phyloP scores from a whole-genome alignment of 192 early-diverging fungal species.

The Coemansia sp. region DNA sequence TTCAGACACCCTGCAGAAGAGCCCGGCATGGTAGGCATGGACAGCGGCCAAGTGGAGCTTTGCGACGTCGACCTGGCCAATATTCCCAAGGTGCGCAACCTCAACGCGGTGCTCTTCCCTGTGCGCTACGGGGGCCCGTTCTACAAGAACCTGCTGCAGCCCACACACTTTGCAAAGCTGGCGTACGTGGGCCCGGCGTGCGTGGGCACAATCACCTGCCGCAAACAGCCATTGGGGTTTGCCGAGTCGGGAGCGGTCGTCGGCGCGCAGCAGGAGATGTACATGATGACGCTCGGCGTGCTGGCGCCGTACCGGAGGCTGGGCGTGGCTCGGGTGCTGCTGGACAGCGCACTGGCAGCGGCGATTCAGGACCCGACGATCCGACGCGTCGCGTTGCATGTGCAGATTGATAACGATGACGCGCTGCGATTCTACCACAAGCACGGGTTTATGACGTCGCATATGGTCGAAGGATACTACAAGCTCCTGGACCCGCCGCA shows the following conservation, averaged over 20 bases:
- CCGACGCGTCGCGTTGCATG: conserved; percentile 70
- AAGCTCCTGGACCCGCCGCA: conserved; percentile 75
- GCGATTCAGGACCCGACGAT: conserved; percentile 50
- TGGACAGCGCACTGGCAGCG: conserved; percentile 52
- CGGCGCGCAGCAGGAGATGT: conserved; percentile 46
- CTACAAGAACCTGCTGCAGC: conserved; percentile 67
- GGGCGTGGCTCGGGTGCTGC: conserved; percentile 66
- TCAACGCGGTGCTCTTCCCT: conserved; percentile 84
- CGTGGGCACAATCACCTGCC: conserved; percentile 83
- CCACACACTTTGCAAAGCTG: conserved; percentile 66
- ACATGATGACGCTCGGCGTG: conserved; percentile 94
- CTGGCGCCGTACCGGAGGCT: conserved; percentile 76
- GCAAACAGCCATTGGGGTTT: conserved; percentile 59
- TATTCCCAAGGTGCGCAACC: conserved; percentile 61
- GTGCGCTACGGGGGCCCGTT: conserved; percentile 75
- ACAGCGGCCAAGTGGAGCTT: background rate
- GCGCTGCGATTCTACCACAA: conserved; percentile 81
- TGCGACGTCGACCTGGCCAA: conserved; percentile 41
- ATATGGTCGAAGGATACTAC: conserved; percentile 72
- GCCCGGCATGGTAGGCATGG: too few species aligned
- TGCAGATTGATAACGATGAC: conserved; percentile 75
- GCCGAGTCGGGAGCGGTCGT: conserved; percentile 6
- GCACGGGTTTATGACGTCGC: conserved; percentile 63
- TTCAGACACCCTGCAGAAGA: background rate
- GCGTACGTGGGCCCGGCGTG: conserved; percentile 63